Evolutionary conservation across 2,329 filamentous ascomycete species (phyloP), one percentile per base, ranked within the genome.

Genomic region (Aspergillus carbonarius): DNA sequence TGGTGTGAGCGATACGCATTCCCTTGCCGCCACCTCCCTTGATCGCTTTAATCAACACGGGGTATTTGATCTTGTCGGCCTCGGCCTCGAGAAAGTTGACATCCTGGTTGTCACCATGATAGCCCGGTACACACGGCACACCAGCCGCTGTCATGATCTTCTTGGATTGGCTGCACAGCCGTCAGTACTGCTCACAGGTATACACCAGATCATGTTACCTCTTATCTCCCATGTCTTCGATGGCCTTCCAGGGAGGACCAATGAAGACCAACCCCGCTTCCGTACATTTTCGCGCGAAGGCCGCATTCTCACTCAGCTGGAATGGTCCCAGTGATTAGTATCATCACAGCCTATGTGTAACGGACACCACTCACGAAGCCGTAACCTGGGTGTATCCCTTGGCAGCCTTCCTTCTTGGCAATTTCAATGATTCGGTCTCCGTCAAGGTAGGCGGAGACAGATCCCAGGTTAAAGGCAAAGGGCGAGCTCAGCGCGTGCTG

Each of bases 121-220:
- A 99, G 0, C 95, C 95, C 0, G 95, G 95, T 50, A 99, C 95
- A 70, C 95, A 98, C 4, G 93, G 93, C 3, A 99, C 95, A 8
- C 92, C 92, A n/a, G 95, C 93, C 4, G 87, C 86, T 34, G 86
- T 92, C 95, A 99, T 98, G 71, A 99, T 97, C 72, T 96, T 90
- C 76, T 99, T 99, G 54, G 91, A 95, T 60, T 90, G 83, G 56
- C 83, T 84, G 50, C 7, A 44, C 6, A 39, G 3, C 4, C 23
- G 58, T 32, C 49, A 39, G 25, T 2, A 32, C 39, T 0, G 20
- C 39, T 5, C 7, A 27, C 46, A 18, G 9, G 8, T 8, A 12
- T 42, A 17, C 6, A 17, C 8, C 5, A 6, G 18, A 23, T 30
- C n/a, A 8, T 2, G 51, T 69, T 71, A 82, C 82, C 89, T 92